Evolutionary conservation across 2,329 filamentous ascomycete genomes (phyloP), one percentile per base, ranked within the genome.

Genomic region (Cordyceps fumosorosea): DNA sequence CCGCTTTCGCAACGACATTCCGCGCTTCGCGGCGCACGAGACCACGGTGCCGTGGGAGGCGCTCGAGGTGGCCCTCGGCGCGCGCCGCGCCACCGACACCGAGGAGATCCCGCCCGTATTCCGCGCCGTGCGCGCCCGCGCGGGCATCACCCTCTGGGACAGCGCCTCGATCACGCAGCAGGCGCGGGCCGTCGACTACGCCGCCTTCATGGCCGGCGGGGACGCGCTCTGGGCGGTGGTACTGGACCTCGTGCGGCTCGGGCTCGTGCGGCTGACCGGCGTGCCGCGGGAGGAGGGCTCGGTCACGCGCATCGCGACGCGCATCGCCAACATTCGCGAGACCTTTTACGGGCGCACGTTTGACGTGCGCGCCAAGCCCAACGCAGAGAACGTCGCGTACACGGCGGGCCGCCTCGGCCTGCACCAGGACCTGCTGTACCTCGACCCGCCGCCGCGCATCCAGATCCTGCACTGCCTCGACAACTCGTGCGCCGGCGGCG

Each of bases 361-460:
- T 86, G 89, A 97, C 74, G 93, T 98, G 14, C 84, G 86, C 60
- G 91, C 88, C 3, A 89, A 96, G 59, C 88, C 89, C 1, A 74
- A 90, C 61, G 91, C 93, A 26, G 92, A 93, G 71, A 98, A 98
- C 72, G 90, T 97, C 4, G 93, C 95, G 11, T 92, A 98, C 76
- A 97, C 93, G 1, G 88, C 84, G 69, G 82, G 88, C 55, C 88
- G 87, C 69, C 85, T 98, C 1, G 90, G 90, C 18, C 86, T 97
- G 54, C 95, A 99, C 76, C 95, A 96, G 84, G 95, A 98, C 72
- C 82, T 98, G 47, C 81, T 97, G 61, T 98, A 98, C 76, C 88
- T 95, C 75, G 77, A 83, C 16, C 84, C 90, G 56, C 86, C 90
- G 3, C 93, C 93, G 0, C 86, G 88, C 37, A 84, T 95, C 57